Percentiles rank a stretch among this genome's conserved stretches.
phyloP scores from a whole-genome alignment of 352 stramenopile species.

The Aphanomyces stellatus region DNA sequence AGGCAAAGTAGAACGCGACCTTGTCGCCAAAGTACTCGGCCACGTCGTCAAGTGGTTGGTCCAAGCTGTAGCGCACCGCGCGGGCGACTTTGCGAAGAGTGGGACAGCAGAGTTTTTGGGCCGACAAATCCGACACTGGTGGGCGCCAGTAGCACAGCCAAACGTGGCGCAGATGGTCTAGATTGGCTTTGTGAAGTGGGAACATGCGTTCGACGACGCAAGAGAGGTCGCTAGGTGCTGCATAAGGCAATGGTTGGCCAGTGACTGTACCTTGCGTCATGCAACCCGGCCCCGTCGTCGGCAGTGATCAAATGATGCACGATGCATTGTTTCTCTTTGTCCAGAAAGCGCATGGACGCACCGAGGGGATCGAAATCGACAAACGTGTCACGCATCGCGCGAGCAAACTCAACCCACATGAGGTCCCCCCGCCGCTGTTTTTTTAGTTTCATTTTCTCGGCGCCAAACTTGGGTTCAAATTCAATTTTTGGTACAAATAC shows the following conservation, averaged over 20 bases:
- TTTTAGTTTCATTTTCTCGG: conserved; percentile 51
- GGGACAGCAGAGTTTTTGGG: not conserved
- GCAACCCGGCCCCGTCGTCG: conserved; percentile 45
- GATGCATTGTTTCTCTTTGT: conserved; percentile 77
- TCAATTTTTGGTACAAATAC: too few relatives aligned
- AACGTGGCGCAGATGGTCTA: conserved; percentile 39
- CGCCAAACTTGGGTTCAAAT: conserved; percentile 39
- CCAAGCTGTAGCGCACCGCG: conserved; percentile 29
- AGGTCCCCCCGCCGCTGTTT: conserved; percentile 58
- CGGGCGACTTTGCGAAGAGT: conserved; percentile 22
- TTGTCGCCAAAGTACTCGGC: conserved; percentile 88
- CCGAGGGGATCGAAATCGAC: conserved; percentile 40
- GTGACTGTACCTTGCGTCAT: conserved; percentile 29
- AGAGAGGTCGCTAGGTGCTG: not conserved
- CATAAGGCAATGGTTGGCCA: too few relatives aligned
- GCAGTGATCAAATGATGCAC: conserved; percentile 52
- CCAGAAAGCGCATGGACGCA: conserved; percentile 46
- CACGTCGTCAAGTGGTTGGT: conserved; percentile 78
- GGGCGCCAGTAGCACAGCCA: conserved; percentile 81
- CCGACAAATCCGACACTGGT: not conserved
- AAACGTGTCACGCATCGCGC: conserved; percentile 58
- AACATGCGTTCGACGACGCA: conserved; percentile 67
- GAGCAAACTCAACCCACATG: conserved; percentile 75
- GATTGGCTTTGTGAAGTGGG: conserved; percentile 80
- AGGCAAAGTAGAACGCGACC: conserved; percentile 91